phyloP scores from a whole-genome alignment of 1,284 basidiomycete species.

The Malassezia sp. region DNA sequence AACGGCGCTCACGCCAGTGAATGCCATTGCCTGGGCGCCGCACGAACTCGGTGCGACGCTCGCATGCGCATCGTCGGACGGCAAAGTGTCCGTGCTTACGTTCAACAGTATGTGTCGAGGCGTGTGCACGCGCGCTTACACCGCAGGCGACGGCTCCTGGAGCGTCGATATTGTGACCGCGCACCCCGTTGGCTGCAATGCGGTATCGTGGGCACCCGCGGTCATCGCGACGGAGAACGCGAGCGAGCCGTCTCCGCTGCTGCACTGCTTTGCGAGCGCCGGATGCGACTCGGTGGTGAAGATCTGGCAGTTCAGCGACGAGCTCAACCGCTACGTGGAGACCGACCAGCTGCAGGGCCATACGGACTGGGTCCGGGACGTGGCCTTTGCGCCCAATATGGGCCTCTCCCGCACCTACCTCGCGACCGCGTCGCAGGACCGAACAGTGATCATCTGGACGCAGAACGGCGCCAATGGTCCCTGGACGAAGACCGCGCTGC shows the following conservation, averaged over 20 bases:
- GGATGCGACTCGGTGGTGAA: constrained; percentile 93
- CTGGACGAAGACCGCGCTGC: constrained; percentile 76
- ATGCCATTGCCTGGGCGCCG: constrained; percentile 95
- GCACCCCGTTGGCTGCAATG: constrained; percentile 91
- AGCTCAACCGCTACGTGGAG: constrained; percentile 36
- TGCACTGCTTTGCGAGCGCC: constrained; percentile 65
- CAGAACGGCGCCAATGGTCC: constrained; percentile 65
- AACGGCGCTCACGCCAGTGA: constrained; percentile 54
- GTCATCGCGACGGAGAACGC: constrained; percentile 45
- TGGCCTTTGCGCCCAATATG: constrained; percentile 93
- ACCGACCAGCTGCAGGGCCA: constrained; percentile 51
- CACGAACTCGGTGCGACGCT: constrained; percentile 93
- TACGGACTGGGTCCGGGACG: constrained; percentile 93
- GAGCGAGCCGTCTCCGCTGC: constrained; percentile 43
- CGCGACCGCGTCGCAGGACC: constrained; percentile 79
- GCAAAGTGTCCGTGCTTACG: constrained; percentile 87
- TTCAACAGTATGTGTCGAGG: constrained; percentile 86
- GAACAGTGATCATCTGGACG: constrained; percentile 86
- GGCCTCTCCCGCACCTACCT: constrained; percentile 88
- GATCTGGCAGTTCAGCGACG: constrained; percentile 68
- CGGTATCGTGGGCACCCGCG: constrained; percentile 95
- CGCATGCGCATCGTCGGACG: constrained; percentile 94
- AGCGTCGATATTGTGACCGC: constrained; percentile 88
- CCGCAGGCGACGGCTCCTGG: constrained; percentile 94
- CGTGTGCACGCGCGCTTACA: background rate